These are phyloP conservation scores for Pyracantha coccinea DNA, from an alignment of 331 rosid genomes.

Conservation along the genomic window DNA sequence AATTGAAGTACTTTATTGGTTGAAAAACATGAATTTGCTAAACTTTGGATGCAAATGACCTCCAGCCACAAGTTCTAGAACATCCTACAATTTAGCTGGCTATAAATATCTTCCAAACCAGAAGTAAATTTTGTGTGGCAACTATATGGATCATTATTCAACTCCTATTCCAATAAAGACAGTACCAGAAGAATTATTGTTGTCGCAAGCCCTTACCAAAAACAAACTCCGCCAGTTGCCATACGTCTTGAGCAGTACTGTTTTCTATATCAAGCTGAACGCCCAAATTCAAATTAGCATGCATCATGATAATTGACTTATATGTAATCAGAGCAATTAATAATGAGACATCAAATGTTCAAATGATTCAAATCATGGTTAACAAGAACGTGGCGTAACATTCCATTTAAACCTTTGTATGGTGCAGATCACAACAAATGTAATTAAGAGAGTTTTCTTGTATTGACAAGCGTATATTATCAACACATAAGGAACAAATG, in stretches of 20 bases:
- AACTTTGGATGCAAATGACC: neutral
- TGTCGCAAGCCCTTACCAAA: slow-evolving; percentile 54
- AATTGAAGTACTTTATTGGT: neutral
- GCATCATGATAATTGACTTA: neutral
- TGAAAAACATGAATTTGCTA: neutral
- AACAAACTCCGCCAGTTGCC: slow-evolving; percentile 81
- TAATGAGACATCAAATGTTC: neutral
- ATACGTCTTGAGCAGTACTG: slow-evolving; percentile 62
- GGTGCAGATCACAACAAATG: neutral
- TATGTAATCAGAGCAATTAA: neutral
- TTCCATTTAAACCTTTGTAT: neutral
- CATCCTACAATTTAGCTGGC: neutral
- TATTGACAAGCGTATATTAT: neutral
- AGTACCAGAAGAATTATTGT: neutral
- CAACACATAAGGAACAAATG: neutral
- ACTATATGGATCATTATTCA: neutral
- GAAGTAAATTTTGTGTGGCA: neutral
- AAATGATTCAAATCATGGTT: neutral
- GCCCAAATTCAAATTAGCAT: neutral
- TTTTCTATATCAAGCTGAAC: slow-evolving; percentile 84
- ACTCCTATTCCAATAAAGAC: neutral
- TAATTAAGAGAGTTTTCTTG: neutral
- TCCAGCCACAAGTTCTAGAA: neutral
- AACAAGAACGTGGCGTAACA: neutral
- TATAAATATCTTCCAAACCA: neutral